Evolutionary conservation across 2,329 filamentous ascomycete species (phyloP).

Genomic region (Aspergillus sojae): DNA sequence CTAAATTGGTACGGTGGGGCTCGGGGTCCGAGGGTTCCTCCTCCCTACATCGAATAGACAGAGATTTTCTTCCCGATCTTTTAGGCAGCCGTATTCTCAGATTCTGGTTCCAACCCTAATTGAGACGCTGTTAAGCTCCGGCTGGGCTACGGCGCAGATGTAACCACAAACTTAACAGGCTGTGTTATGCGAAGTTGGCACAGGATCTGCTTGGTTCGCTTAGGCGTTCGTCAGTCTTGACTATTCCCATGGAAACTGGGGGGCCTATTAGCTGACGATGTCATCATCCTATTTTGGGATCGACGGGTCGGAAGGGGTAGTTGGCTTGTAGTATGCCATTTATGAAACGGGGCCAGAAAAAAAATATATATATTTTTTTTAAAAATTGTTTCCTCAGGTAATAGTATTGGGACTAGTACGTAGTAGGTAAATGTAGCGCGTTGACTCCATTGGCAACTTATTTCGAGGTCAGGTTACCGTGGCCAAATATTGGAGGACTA

Average conservation of each 20-base stretch:
- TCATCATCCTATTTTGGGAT: not conserved
- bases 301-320: too few relatives aligned
- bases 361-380: too few relatives aligned
- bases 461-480: not conserved
- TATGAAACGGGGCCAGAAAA: not conserved
- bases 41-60: not conserved
- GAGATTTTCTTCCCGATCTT: not conserved
- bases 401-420: not conserved
- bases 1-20: not conserved
- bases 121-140: not conserved
- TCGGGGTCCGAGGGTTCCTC: not conserved
- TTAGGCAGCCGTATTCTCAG: not conserved
- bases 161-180: too few relatives aligned
- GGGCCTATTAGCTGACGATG: not conserved
- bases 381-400: too few relatives aligned
- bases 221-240: too few relatives aligned
- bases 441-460: not conserved
- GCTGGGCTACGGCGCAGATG: too few relatives aligned
- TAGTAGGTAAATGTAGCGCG: too few relatives aligned
- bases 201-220: too few relatives aligned
- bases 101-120: not conserved
- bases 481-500: not conserved
- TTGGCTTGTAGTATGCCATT: not conserved
- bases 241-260: too few relatives aligned
- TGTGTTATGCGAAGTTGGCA: not conserved